Evolutionary conservation across 2,329 filamentous ascomycete species (phyloP).

Genomic region (Tolypocladium pustulatum): DNA sequence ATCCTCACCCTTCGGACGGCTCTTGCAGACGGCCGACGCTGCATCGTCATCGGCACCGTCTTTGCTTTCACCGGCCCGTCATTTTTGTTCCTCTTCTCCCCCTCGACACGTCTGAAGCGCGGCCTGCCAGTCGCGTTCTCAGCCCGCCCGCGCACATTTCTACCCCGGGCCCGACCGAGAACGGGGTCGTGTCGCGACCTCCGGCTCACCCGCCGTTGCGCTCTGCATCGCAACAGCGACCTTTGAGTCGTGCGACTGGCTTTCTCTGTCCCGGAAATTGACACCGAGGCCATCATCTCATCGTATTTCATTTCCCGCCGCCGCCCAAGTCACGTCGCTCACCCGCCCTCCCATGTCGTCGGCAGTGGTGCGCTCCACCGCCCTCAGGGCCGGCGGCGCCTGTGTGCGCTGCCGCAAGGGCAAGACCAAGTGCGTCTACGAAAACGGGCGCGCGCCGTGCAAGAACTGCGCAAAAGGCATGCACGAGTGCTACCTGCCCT

Average conservation of each 20-base stretch:
- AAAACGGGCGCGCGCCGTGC: conserved; percentile 51
- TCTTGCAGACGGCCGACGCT: not conserved
- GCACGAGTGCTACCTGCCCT: conserved; percentile 53
- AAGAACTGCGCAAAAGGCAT: conserved; percentile 54
- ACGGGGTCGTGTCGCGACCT: conserved; percentile 8
- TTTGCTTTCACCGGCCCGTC: not conserved
- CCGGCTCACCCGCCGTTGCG: not conserved
- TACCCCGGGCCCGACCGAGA: conserved; percentile 5
- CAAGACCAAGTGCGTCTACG: conserved; percentile 55
- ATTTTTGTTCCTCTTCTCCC: not conserved
- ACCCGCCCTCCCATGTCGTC: conserved; percentile 27
- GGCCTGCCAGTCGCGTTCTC: not conserved
- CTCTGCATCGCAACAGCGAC: not conserved
- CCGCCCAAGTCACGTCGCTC: not conserved
- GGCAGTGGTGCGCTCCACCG: conserved; percentile 43
- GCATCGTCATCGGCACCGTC: not conserved
- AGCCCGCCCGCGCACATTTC: conserved; percentile 2
- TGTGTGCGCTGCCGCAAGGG: conserved; percentile 54
- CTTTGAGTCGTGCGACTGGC: not conserved
- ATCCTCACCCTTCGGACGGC: not conserved
- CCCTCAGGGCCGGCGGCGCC: conserved; percentile 49
- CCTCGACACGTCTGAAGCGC: not conserved
- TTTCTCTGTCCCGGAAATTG: not conserved
- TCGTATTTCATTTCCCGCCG: not conserved
- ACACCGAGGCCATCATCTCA: not conserved